phyloP scores from a whole-genome alignment of 1,284 basidiomycete genomes.

The Tilletia indica region DNA sequence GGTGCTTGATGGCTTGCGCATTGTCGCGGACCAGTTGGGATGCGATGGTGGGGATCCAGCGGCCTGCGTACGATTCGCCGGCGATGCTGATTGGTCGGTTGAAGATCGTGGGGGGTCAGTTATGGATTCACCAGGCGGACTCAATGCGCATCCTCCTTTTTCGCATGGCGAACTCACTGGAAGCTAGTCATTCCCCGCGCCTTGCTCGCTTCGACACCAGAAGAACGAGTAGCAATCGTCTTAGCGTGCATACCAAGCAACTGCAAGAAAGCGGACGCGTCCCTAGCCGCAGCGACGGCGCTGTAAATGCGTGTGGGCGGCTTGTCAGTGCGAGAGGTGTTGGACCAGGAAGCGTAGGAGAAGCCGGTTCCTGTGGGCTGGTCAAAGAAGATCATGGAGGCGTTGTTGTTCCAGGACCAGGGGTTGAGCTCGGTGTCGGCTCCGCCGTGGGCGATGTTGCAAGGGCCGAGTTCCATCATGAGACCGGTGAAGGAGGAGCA shows the following conservation, averaged over 20 bases:
- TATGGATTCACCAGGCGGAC: no score
- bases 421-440: constrained; percentile 42
- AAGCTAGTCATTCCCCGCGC: constrained; percentile 29
- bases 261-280: constrained; percentile 52
- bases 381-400: constrained; percentile 51
- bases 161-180: constrained; percentile 25
- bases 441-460: constrained; percentile 40
- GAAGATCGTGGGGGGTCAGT: no score
- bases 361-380: constrained; percentile 53
- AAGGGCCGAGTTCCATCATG: constrained; percentile 53
- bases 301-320: constrained; percentile 45
- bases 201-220: constrained; percentile 30
- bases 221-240: not conserved
- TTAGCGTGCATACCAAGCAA: constrained; percentile 44
- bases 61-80: constrained; percentile 52
- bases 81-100: constrained; percentile 29
- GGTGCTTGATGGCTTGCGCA: constrained; percentile 36
- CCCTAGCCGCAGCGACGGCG: constrained; percentile 42
- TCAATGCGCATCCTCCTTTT: no score
- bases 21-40: constrained; percentile 50
- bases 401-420: constrained; percentile 49
- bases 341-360: constrained; percentile 52
- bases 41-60: constrained; percentile 49
- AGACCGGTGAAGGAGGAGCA: constrained; percentile 32
- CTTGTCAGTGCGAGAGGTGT: constrained; percentile 34